These are phyloP conservation scores for Vickermania ingenoplastis DNA, from an alignment of 208 protist genomes.

Conservation along the genomic window DNA sequence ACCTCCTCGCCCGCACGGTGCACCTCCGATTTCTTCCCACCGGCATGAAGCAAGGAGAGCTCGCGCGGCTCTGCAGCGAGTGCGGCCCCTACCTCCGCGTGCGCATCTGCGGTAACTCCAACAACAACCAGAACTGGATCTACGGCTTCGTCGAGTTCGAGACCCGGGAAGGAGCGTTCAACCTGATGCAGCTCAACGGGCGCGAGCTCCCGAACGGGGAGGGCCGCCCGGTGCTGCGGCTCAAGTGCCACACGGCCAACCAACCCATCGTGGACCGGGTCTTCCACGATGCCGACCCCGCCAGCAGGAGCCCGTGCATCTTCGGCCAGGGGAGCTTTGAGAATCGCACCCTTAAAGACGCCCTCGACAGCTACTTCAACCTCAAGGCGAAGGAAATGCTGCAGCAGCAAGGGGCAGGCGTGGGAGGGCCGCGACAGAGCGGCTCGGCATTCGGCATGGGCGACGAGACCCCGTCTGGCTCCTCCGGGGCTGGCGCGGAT, in stretches of 20 bases:
- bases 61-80: slow-evolving; percentile 41
- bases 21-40: slow-evolving; percentile 47
- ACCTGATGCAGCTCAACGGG: slow-evolving; percentile 28
- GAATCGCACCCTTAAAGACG: slow-evolving; percentile 38
- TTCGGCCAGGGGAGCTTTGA: slow-evolving; percentile 30
- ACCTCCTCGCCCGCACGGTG: slow-evolving; percentile 48
- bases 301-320: slow-evolving; percentile 21
- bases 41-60: slow-evolving; percentile 33
- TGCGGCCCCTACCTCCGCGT: slow-evolving; percentile 58
- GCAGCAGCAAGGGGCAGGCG: not conserved
- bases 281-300: slow-evolving; percentile 39
- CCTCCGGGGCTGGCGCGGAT: not conserved
- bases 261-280: slow-evolving; percentile 48
- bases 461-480: not conserved
- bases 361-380: slow-evolving; percentile 26
- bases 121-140: slow-evolving; percentile 37
- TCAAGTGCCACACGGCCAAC: slow-evolving; percentile 46
- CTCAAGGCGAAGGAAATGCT: slow-evolving; percentile 16
- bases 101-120: slow-evolving; percentile 40
- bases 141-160: slow-evolving; percentile 63
- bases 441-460: not conserved
- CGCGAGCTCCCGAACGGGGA: slow-evolving; percentile 34
- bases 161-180: slow-evolving; percentile 12
- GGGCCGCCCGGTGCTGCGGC: slow-evolving; percentile 31
- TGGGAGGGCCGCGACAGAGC: not conserved